Conservation (phyloP, 345 rosid species). For the Boechera stricta region DNA sequence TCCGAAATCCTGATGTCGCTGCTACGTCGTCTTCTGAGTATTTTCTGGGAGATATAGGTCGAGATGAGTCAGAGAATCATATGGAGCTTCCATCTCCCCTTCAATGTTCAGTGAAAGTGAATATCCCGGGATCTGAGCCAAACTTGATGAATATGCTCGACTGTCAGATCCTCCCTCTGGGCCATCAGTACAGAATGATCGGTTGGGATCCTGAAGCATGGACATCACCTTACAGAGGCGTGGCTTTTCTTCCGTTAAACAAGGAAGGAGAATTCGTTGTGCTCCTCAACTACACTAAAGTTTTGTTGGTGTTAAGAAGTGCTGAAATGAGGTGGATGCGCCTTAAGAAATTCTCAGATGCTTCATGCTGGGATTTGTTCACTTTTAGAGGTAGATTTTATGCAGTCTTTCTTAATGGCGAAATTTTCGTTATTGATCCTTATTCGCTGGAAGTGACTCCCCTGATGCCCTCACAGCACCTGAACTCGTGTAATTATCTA, state of each 20-base stretch:
- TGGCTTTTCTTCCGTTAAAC: constrained; percentile 5
- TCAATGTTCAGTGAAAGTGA: constrained; percentile 27
- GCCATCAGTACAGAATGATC: neutral
- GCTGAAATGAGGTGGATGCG: constrained; percentile 24
- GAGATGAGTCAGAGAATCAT: neutral
- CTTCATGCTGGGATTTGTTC: neutral
- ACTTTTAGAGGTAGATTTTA: constrained; percentile 18
- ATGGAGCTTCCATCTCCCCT: neutral
- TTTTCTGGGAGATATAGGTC: constrained; percentile 11
- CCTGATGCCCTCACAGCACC: neutral
- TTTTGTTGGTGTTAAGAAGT: constrained; percentile 19
- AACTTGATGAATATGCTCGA: neutral
- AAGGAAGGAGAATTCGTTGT: constrained; percentile 20
- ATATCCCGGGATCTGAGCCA: neutral
- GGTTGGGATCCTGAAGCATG: constrained; percentile 3
- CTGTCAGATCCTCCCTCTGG: neutral
- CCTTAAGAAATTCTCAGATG: neutral
- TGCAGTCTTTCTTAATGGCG: neutral
- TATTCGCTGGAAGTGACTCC: neutral
- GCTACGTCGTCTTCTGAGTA: neutral
- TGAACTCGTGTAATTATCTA: neutral
- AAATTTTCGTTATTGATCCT: neutral
- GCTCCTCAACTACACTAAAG: neutral
- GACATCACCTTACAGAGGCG: neutral
- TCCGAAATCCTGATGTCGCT: neutral